phyloP scores from a whole-genome alignment of 1,284 basidiomycete genomes.

The Lignosus rhinocerotis region DNA sequence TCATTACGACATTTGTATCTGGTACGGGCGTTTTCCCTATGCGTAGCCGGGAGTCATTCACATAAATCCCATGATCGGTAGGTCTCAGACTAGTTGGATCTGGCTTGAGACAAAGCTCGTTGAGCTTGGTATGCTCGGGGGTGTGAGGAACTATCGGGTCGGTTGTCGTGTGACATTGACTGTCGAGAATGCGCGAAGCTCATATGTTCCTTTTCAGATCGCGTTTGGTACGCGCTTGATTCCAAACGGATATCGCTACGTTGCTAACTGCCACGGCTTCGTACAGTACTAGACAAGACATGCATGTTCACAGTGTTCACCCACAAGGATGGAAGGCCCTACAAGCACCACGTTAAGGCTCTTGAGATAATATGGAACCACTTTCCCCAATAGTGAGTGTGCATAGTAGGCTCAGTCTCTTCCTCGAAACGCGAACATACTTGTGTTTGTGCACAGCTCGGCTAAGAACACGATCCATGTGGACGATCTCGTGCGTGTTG shows the following conservation, averaged over 20 bases:
- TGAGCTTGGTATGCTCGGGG: conserved; percentile 83
- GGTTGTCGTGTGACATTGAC: conserved; percentile 13
- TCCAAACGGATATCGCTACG: not conserved
- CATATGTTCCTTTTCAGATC: conserved; percentile 39
- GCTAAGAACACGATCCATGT: conserved; percentile 84
- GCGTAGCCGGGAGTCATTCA: not conserved
- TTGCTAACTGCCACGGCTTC: not conserved
- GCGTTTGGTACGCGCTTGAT: conserved; percentile 48
- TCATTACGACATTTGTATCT: conserved; percentile 84
- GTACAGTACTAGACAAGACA: conserved; percentile 78
- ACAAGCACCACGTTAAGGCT: conserved; percentile 82
- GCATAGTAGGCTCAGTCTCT: not conserved
- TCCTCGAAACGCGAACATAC: not conserved
- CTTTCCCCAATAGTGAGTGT: conserved; percentile 73
- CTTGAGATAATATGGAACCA: conserved; percentile 87
- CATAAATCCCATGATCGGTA: conserved; percentile 25
- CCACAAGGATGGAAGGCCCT: conserved; percentile 69
- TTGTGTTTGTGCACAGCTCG: conserved; percentile 43
- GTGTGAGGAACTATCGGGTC: conserved; percentile 69
- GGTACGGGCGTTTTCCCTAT: conserved; percentile 42
- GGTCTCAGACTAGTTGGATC: conserved; percentile 87
- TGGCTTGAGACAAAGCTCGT: conserved; percentile 92
- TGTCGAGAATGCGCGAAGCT: not conserved
- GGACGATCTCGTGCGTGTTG: conserved; percentile 70
- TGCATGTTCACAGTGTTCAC: conserved; percentile 90